Evolutionary conservation across 83 land plant species (phyloP).

Genomic region (Larix sibirica): DNA sequence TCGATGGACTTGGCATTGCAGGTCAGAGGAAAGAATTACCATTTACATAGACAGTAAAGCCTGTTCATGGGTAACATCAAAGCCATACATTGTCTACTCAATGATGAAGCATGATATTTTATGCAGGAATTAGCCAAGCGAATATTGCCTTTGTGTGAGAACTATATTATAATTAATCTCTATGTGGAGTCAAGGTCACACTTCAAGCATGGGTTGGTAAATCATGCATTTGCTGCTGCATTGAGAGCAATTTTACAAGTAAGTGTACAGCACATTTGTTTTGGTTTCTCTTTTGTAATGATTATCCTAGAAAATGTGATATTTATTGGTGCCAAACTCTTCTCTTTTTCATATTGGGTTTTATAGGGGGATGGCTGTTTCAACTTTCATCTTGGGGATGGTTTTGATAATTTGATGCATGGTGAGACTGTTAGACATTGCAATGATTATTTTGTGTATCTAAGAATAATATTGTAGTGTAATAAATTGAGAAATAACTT

Average conservation of each 20-base stretch:
- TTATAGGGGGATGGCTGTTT: background rate
- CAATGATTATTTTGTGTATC: too few relatives aligned
- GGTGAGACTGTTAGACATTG: too few relatives aligned
- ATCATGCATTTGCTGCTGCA: conserved; percentile 98
- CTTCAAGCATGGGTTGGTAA: conserved; percentile 89
- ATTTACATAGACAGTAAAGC: background rate
- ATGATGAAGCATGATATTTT: conserved; percentile 7
- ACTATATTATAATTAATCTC: conserved; percentile 68
- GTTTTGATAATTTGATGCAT: too few relatives aligned
- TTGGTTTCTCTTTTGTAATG: background rate
- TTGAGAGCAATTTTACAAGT: conserved; percentile 91
- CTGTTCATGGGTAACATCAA: background rate
- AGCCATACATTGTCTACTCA: background rate
- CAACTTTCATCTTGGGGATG: background rate
- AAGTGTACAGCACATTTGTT: conserved; percentile 7
- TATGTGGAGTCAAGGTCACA: conserved; percentile 91
- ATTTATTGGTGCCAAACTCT: background rate
- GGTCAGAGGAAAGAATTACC: conserved; percentile 26
- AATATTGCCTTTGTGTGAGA: conserved; percentile 87
- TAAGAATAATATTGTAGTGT: too few relatives aligned
- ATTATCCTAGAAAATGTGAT: background rate
- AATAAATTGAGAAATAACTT: too few relatives aligned
- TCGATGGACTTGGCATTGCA: conserved; percentile 92
- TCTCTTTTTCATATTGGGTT: background rate
- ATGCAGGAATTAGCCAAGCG: conserved; percentile 79